Percentiles rank a stretch among this genome's conserved stretches.
These are phyloP conservation scores for Mortierella claussenii DNA, from an alignment of 192 early-diverging fungal genomes.

Conservation along the genomic window DNA sequence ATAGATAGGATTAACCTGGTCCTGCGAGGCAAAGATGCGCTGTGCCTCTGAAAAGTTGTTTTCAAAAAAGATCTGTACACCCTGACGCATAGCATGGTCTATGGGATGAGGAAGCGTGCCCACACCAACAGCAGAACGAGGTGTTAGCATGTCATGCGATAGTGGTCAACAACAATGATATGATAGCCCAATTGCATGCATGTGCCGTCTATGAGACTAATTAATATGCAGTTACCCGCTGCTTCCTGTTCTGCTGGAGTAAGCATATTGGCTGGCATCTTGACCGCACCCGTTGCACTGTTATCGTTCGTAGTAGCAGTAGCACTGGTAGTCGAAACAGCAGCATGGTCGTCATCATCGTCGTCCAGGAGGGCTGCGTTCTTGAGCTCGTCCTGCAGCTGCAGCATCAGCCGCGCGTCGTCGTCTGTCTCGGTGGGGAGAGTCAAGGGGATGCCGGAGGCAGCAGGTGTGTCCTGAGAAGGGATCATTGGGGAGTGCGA, in stretches of 20 bases:
- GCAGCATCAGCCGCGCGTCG: conserved; percentile 26
- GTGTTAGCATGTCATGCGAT: no score
- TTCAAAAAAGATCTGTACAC: conserved; percentile 62
- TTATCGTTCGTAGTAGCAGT: conserved; percentile 4
- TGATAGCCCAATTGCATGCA: no score
- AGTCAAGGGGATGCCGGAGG: not conserved
- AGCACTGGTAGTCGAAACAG: not conserved
- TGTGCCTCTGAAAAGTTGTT: conserved; percentile 64
- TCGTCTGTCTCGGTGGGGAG: conserved; percentile 3
- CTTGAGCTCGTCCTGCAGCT: conserved; percentile 33
- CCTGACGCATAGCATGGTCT: conserved; percentile 52
- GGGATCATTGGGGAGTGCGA: no score
- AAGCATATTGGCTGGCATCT: conserved; percentile 40
- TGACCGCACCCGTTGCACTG: not conserved
- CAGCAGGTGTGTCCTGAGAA: not conserved
- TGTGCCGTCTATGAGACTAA: no score
- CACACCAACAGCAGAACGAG: no score
- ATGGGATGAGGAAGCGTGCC: no score
- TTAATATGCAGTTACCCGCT: no score
- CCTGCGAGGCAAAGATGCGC: conserved; percentile 56
- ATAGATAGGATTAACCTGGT: conserved; percentile 61
- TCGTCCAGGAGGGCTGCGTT: conserved; percentile 34
- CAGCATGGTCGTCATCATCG: conserved; percentile 5
- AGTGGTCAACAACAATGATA: not conserved
- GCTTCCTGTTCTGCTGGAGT: conserved; percentile 41